A percentile compares a stretch with the other conserved stretches of the same genome.
These are phyloP conservation scores for Rhizophagus clarus DNA, from an alignment of 192 early-diverging fungal genomes.

Conservation along the genomic window DNA sequence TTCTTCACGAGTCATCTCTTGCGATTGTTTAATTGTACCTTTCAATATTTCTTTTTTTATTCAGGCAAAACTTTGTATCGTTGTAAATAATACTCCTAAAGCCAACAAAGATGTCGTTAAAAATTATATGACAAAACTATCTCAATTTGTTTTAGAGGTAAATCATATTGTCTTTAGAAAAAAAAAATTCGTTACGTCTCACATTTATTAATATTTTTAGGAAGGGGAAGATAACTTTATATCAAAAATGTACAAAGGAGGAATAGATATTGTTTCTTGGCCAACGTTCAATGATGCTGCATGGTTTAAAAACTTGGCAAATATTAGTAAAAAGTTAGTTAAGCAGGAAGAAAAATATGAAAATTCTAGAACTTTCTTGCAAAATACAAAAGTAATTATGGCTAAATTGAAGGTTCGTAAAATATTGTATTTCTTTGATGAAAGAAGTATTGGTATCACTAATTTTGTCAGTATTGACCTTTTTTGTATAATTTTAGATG, in stretches of 20 bases:
- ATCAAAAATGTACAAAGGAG: constrained; percentile 1
- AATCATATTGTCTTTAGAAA: neutral
- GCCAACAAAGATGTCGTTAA: neutral
- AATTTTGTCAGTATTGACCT: too few species aligned
- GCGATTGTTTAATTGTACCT: neutral
- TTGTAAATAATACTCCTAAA: constrained; percentile 14
- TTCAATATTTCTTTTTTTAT: neutral
- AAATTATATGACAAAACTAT: constrained; percentile 2
- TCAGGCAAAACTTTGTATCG: constrained; percentile 19
- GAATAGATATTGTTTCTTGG: constrained; percentile 18
- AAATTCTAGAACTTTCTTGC: constrained; percentile 19
- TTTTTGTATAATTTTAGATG: neutral
- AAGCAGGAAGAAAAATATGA: constrained; percentile 8
- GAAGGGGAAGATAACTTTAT: constrained; percentile 29
- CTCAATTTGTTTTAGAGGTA: constrained; percentile 7
- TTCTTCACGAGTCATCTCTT: too few species aligned
- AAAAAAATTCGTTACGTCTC: too few species aligned
- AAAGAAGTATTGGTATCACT: neutral
- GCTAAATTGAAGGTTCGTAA: constrained; percentile 6
- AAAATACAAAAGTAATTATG: constrained; percentile 24
- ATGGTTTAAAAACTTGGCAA: constrained; percentile 7
- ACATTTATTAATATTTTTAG: neutral
- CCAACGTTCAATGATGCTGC: constrained; percentile 18
- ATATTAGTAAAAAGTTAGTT: constrained; percentile 8
- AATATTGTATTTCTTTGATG: neutral